Percentiles rank a stretch among this genome's conserved stretches.
phyloP scores from a whole-genome alignment of 257 asterid species.

The Solanum tarapatanum region DNA sequence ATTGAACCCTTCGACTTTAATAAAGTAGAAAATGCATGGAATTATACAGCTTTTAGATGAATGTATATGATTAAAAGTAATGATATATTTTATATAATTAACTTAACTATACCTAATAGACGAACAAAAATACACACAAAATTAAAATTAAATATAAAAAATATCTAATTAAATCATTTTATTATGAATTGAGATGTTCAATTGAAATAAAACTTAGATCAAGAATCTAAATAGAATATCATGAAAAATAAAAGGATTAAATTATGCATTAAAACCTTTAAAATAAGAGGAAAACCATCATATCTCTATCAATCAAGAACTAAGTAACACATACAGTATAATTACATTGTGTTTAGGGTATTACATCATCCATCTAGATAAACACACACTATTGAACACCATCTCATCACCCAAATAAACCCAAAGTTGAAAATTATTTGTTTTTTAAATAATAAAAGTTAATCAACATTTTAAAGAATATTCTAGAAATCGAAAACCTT shows the following conservation, averaged over 20 bases:
- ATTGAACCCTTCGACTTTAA: background rate
- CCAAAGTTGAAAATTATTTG: background rate
- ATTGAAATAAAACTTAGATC: no score
- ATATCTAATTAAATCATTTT: no score
- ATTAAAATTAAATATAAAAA: no score
- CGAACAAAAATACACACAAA: background rate
- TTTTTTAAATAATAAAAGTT: background rate
- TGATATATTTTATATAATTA: no score
- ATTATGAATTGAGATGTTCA: no score
- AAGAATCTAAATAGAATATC: no score
- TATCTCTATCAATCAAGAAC: background rate
- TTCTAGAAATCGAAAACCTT: background rate
- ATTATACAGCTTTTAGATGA: no score
- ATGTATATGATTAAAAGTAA: no score
- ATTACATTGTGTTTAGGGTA: background rate
- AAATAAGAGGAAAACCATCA: background rate
- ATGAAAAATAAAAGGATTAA: no score
- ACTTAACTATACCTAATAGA: no score
- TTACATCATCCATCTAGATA: background rate
- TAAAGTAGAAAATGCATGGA: background rate
- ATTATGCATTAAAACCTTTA: background rate
- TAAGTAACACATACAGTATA: background rate
- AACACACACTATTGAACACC: background rate
- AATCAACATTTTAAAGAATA: background rate
- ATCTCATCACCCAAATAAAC: background rate